Evolutionary conservation across 352 stramenopile genomes (phyloP).

Genomic region (Peronospora farinosa): DNA sequence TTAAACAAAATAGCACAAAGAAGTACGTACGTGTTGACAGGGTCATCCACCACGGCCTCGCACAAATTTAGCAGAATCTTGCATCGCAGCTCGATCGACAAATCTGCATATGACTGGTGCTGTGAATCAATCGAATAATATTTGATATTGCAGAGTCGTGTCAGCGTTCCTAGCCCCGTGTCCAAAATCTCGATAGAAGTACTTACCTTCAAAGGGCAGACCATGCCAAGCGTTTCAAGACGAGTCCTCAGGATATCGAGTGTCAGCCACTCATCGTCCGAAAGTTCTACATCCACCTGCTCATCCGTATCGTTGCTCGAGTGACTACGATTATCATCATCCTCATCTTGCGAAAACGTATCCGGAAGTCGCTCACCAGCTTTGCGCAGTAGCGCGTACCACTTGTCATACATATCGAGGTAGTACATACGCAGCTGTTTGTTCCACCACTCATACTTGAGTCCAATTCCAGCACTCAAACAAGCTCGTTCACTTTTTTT

Average conservation of each 20-base stretch:
- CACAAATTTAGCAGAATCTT: conserved; percentile 80
- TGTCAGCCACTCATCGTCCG: conserved; percentile 70
- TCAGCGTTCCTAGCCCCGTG: not conserved
- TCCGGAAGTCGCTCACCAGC: conserved; percentile 58
- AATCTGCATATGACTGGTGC: conserved; percentile 69
- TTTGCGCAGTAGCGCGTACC: conserved; percentile 70
- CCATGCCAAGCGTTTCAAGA: conserved; percentile 41
- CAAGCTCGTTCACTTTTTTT: conserved; percentile 79
- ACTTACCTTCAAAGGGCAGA: conserved; percentile 52
- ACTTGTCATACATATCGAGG: conserved; percentile 75
- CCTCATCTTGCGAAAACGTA: conserved; percentile 61
- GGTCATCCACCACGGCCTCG: conserved; percentile 74
- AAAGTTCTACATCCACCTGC: conserved; percentile 68
- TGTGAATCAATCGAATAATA: conserved; percentile 23
- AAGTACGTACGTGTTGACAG: conserved; percentile 54
- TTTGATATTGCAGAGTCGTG: conserved; percentile 1
- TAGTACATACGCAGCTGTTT: conserved; percentile 83
- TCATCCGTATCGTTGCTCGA: conserved; percentile 24
- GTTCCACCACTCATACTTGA: conserved; percentile 88
- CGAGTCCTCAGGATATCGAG: conserved; percentile 56
- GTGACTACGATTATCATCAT: conserved; percentile 34
- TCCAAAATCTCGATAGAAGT: conserved; percentile 1
- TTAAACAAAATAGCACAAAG: not conserved
- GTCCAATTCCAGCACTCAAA: conserved; percentile 61
- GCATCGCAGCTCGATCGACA: conserved; percentile 65